Base-by-base conservation (phyloP, 2,329 filamentous ascomycete species). In the Monilinia fructicola region DNA sequence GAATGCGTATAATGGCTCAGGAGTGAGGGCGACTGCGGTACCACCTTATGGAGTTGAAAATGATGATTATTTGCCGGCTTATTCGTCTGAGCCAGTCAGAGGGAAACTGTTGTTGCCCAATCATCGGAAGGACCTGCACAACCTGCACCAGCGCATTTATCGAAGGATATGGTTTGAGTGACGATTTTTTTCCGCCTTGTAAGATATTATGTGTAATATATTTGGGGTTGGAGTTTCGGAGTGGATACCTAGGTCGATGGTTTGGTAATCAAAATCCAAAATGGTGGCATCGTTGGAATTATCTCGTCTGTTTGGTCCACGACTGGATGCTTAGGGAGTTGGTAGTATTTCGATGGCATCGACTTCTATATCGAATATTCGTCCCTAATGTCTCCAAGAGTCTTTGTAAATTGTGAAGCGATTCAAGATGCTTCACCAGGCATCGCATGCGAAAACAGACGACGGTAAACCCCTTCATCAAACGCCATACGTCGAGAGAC, bases 81-180 rank as follows among this genome's bases (percentile, higher is more conserved):
- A 42, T 31, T 54, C 60, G 0, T 54, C 42, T 42, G 60, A 52
- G 35, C 60, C 60, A 10, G 38, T 10, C 3, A 40, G 38, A 7
- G 60, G 18, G 35, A 63, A 31, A 54, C n/a, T 10, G n/a, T n/a
- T 7, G 6, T 63, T 6, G 3, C 60, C 31, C 60, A 50, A 35
- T 46, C 46, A 26, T 60, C 14, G n/a, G 26, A 4, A 9, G n/a
- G 18, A 3, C 7, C 42, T 28, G 16, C 54, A n/a, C 16, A 59
- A 23, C 63, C 54, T 10, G n/a, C 53, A 26, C 16, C 54, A 9
- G 42, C 63, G 44, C 53, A 59, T 52, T 6, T 40, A n/a, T 46
- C 28, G 31, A 56, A 28, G 5, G 53, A 40, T 64, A n/a, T 58
- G 42, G 62, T 28, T 56, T 55, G 61, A 56, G 4, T 5, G 9